Percentiles rank a stretch among this genome's conserved stretches.
phyloP scores from a whole-genome alignment of 73 alveolate species.

The Paramecium sonneborni region DNA sequence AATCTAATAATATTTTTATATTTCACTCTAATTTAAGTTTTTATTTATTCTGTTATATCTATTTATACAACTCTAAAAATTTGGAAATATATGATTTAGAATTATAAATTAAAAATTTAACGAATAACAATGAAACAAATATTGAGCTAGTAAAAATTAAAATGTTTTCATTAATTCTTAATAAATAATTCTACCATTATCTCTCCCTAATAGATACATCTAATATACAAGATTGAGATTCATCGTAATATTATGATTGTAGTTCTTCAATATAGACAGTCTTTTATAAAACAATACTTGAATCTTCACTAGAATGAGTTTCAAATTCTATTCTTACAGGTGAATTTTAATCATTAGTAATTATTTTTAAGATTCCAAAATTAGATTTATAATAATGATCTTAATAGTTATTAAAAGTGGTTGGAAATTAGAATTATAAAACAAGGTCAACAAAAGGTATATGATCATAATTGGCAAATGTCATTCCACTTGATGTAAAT shows the following conservation, averaged over 20 bases:
- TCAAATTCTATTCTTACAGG: neutral
- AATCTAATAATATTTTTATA: too few species aligned
- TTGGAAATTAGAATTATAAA: neutral
- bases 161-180: neutral
- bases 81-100: too few species aligned
- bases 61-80: too few species aligned
- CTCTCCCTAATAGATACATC: neutral
- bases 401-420: neutral
- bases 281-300: neutral
- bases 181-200: neutral
- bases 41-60: too few species aligned
- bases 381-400: neutral
- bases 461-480: constrained; percentile 66
- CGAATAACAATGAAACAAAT: too few species aligned
- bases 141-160: too few species aligned
- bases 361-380: neutral
- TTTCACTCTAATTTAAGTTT: too few species aligned
- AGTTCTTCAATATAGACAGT: neutral
- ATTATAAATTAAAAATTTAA: too few species aligned
- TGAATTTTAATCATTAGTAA: neutral
- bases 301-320: neutral
- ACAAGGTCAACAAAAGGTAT: neutral
- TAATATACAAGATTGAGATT: neutral
- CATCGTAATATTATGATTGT: neutral
- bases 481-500: constrained; percentile 79